Base-by-base conservation (phyloP, 2,329 filamentous ascomycete species). In the Scedosporium boydii region DNA sequence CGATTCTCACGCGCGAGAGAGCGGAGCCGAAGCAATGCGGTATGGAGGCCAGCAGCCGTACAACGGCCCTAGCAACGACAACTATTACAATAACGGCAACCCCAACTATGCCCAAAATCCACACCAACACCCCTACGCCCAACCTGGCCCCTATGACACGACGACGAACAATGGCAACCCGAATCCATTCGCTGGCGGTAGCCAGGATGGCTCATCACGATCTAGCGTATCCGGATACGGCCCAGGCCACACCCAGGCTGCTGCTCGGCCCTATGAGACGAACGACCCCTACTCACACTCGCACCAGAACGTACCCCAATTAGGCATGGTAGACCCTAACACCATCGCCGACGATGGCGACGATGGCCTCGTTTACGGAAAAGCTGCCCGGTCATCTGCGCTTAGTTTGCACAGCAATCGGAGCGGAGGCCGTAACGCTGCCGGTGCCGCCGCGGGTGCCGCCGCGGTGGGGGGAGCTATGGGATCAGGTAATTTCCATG, bases 331-430 rank as follows among this genome's bases (percentile, higher is more conserved):
- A 64, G 87, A 96, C 71, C 91, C 92, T 2, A 85, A 89, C 69
- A 86, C 87, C 14, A 93, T 96, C 66, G 84, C 83, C 23, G 93
- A 96, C 71, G 93, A 97, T 70, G 91, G 90, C 29, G 93, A 96
- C 69, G 93, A 96, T 71, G 91, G 89, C 1, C 81, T 95, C 60
- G 80, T 83, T 4, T 87, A 83, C 67, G 76, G 73, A 70, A 69
- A 59, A 26, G 59, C 74, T 72, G 68, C 79, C 71, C 80, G 82
- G 64, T 82, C 79, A 66, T 86, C 88, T 42, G 82, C 87, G 72
- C 74, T 88, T 42, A 85, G 83, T 63, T 58, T 66, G 42, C 60
- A 67, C 63, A 80, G 74, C 65, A 70, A 71, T 58, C 73, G 73
- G 42, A 72, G 72, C 26, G 63, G 63, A 58, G 65, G 60, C 27